Conservation (phyloP, 2,329 filamentous ascomycete species). For the Hypoxylon sp. region DNA sequence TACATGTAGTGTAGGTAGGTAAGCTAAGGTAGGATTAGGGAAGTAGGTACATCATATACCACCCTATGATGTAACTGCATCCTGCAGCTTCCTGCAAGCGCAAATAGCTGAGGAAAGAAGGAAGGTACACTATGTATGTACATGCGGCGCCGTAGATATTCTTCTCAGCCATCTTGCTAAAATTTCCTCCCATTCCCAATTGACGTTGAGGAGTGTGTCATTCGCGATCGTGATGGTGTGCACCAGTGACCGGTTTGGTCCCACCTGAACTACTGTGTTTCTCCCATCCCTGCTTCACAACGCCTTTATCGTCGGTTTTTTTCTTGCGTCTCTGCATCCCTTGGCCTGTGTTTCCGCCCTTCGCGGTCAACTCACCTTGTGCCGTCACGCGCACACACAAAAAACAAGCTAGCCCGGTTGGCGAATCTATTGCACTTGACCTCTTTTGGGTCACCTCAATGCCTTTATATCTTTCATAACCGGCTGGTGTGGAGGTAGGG, state of each 20-base stretch:
- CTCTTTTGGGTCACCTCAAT: slow-evolving; percentile 34
- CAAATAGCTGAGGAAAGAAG: slow-evolving; percentile 23
- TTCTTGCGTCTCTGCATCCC: slow-evolving; percentile 15
- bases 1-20: too few relatives aligned
- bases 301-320: slow-evolving; percentile 27
- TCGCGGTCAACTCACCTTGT: slow-evolving; percentile 31
- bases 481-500: slow-evolving; percentile 43
- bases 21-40: background rate
- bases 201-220: slow-evolving; percentile 31
- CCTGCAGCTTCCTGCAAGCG: slow-evolving; percentile 36
- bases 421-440: slow-evolving; percentile 21
- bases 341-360: slow-evolving; percentile 31
- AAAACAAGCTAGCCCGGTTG: slow-evolving; percentile 24
- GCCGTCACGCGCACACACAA: slow-evolving; percentile 28
- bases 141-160: background rate
- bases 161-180: too few relatives aligned
- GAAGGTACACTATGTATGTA: background rate
- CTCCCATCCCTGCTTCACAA: slow-evolving; percentile 33
- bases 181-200: slow-evolving; percentile 4
- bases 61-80: slow-evolving; percentile 28
- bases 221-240: slow-evolving; percentile 43
- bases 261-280: slow-evolving; percentile 31
- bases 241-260: slow-evolving; percentile 34
- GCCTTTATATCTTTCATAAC: slow-evolving; percentile 40
- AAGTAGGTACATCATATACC: slow-evolving; percentile 30